A percentile compares a stretch with the other conserved stretches of the same genome.
Conservation (phyloP, 345 rosid species). For the Populus simonii region DNA sequence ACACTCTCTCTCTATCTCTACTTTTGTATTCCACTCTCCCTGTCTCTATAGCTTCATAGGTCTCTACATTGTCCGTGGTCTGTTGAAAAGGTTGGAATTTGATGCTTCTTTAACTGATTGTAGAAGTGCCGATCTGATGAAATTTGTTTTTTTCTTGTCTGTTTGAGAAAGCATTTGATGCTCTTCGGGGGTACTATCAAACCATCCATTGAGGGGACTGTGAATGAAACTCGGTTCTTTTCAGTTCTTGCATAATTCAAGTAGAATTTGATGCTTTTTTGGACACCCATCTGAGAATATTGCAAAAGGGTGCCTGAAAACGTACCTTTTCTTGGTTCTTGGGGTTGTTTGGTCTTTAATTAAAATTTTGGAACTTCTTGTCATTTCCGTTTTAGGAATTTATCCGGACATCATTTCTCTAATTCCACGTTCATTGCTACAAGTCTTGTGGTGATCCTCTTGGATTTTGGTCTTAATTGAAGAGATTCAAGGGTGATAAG, state of each 20-base stretch:
- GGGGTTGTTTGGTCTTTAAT: slow-evolving; percentile 35
- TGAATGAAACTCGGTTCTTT: slow-evolving; percentile 36
- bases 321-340: slow-evolving; percentile 20
- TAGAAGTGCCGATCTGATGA: slow-evolving; percentile 43
- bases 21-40: slow-evolving; percentile 10
- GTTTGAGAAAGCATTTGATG: slow-evolving; percentile 65
- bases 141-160: slow-evolving; percentile 34
- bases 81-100: slow-evolving; percentile 48
- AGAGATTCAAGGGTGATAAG: slow-evolving; percentile 14
- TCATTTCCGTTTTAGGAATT: slow-evolving; percentile 8
- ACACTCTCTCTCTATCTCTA: background rate
- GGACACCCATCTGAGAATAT: slow-evolving; percentile 45
- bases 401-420: slow-evolving; percentile 8
- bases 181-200: slow-evolving; percentile 33
- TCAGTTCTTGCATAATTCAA: slow-evolving; percentile 45
- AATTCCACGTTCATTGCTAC: slow-evolving; percentile 16
- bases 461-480: slow-evolving; percentile 23
- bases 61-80: slow-evolving; percentile 27
- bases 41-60: slow-evolving; percentile 27
- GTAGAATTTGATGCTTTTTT: slow-evolving; percentile 51
- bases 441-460: slow-evolving; percentile 27
- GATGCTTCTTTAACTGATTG: slow-evolving; percentile 56
- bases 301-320: slow-evolving; percentile 39
- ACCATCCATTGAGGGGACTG: slow-evolving; percentile 36
- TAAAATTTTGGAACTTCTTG: slow-evolving; percentile 25